Evolutionary conservation across 2,329 filamentous ascomycete species (phyloP).

Genomic region (Grosmannia penicillata): DNA sequence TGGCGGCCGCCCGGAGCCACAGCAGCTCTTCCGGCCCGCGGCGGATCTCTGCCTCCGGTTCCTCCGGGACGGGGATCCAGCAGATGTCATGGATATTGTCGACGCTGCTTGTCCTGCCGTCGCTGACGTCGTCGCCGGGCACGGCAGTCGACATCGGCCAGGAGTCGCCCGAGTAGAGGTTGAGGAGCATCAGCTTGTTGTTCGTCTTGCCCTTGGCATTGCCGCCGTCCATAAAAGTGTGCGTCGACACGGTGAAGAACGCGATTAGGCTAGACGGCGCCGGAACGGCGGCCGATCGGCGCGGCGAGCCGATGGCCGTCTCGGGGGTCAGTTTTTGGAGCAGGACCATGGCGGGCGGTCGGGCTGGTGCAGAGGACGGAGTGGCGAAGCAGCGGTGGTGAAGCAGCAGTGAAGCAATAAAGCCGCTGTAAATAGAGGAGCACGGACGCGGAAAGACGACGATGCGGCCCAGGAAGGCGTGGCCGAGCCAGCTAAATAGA

Average conservation of each 20-base stretch:
- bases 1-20: slow-evolving; percentile 16
- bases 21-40: slow-evolving; percentile 14
- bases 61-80: slow-evolving; percentile 19
- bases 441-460: not conserved
- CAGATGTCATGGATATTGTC: slow-evolving; percentile 17
- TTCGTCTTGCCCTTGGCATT: slow-evolving; percentile 10
- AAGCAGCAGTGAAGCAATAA: not conserved
- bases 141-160: slow-evolving; percentile 1
- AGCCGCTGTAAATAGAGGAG: not conserved
- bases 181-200: slow-evolving; percentile 19
- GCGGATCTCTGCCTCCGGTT: not conserved
- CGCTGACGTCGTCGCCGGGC: not conserved
- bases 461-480: not conserved
- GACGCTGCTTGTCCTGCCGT: slow-evolving; percentile 12
- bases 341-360: slow-evolving; percentile 7
- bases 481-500: not conserved
- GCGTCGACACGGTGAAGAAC: slow-evolving; percentile 21
- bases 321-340: slow-evolving; percentile 12
- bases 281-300: slow-evolving; percentile 17
- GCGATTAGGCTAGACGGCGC: slow-evolving; percentile 21
- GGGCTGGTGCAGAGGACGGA: not conserved
- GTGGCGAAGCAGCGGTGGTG: not conserved
- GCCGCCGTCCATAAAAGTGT: slow-evolving; percentile 15
- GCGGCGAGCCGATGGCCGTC: slow-evolving; percentile 10
- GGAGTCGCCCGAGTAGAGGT: slow-evolving; percentile 17